Conservation (phyloP, 768 basidiomycete genomes). For the Lentinula boryana region DNA sequence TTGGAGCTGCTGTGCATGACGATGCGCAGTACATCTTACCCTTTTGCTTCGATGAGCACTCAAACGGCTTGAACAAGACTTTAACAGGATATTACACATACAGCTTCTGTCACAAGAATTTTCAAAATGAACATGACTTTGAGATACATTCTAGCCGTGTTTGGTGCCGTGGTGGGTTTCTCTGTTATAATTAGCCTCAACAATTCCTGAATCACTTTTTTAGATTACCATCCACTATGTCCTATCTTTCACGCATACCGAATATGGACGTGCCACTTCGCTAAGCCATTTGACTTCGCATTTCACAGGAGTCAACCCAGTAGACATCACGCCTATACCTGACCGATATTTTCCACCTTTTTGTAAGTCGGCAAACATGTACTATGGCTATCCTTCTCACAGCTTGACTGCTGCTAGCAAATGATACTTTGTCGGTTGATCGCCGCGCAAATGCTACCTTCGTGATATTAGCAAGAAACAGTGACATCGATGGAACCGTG, state of each 20-base stretch:
- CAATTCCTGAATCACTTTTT: neutral
- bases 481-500: constrained; percentile 51
- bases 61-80: neutral
- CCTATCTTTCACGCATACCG: constrained; percentile 37
- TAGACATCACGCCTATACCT: constrained; percentile 20
- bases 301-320: constrained; percentile 18
- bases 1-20: neutral
- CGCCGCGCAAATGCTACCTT: constrained; percentile 31
- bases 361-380: neutral
- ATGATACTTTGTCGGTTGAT: neutral
- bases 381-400: neutral
- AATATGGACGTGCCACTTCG: constrained; percentile 38
- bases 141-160: neutral
- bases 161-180: neutral
- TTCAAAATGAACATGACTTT: constrained; percentile 1
- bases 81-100: neutral
- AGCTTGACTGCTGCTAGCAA: neutral
- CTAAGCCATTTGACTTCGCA: constrained; percentile 23
- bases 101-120: neutral
- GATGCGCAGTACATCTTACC: neutral
- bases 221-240: constrained; percentile 35
- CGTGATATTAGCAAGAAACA: constrained; percentile 57
- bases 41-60: neutral
- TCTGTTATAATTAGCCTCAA: neutral
- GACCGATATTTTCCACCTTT: neutral